phyloP scores from a whole-genome alignment of 2,329 filamentous ascomycete species.

The Beauveria rudraprayagi region DNA sequence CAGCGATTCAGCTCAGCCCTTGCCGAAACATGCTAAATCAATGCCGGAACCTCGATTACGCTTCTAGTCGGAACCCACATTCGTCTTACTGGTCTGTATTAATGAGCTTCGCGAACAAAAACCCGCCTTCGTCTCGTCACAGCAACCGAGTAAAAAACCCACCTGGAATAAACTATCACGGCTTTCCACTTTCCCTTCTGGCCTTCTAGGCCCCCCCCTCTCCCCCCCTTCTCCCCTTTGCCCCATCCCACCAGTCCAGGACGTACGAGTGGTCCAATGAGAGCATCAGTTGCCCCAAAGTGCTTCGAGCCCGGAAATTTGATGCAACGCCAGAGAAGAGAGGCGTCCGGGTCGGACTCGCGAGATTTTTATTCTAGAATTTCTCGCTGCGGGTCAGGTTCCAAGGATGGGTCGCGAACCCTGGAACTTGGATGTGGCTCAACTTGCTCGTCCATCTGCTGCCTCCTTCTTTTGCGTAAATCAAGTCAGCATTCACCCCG shows the following conservation, averaged over 20 bases:
- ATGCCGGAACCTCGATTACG: not conserved
- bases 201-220: not conserved
- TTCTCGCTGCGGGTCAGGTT: not conserved
- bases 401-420: not conserved
- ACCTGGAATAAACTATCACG: too few species aligned
- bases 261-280: not conserved
- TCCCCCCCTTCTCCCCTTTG: not conserved
- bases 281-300: not conserved
- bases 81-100: not conserved
- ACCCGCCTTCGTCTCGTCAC: too few species aligned
- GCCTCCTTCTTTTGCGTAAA: too few species aligned
- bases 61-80: not conserved
- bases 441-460: too few species aligned
- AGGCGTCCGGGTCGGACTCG: not conserved
- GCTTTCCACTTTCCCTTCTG: not conserved
- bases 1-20: slow-evolving; percentile 4
- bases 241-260: not conserved
- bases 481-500: not conserved
- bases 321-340: not conserved
- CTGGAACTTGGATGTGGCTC: not conserved
- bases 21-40: not conserved
- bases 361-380: slow-evolving; percentile 5
- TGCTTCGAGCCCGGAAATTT: slow-evolving; percentile 5
- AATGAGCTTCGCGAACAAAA: too few species aligned
- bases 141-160: too few species aligned